phyloP scores from a whole-genome alignment of 306 rosid species.

The Prosopis cineraria region DNA sequence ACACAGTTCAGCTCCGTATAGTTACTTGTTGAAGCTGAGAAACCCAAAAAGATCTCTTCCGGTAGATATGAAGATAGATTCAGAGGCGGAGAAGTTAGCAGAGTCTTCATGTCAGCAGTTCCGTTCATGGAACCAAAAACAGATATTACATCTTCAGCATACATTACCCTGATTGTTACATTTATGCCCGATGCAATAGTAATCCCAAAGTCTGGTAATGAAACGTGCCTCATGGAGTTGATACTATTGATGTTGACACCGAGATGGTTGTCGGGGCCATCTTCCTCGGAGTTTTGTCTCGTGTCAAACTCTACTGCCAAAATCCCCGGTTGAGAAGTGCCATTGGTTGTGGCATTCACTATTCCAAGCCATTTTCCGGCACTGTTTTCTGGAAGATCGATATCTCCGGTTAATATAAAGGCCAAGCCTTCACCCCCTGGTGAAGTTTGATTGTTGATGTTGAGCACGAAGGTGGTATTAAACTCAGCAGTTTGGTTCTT shows the following conservation, averaged over 20 bases:
- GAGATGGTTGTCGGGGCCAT: slow-evolving; percentile 60
- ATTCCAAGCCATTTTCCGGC: slow-evolving; percentile 51
- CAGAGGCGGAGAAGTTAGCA: slow-evolving; percentile 26
- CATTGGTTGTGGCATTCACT: slow-evolving; percentile 53
- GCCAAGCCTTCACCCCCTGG: slow-evolving; percentile 54
- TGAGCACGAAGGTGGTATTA: slow-evolving; percentile 45
- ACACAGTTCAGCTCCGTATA: slow-evolving; percentile 59
- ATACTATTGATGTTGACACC: slow-evolving; percentile 68
- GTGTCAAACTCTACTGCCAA: slow-evolving; percentile 83
- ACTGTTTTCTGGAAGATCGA: slow-evolving; percentile 37
- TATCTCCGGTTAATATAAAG: slow-evolving; percentile 42
- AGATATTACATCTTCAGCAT: slow-evolving; percentile 36
- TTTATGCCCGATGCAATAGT: slow-evolving; percentile 2
- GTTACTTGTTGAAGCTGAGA: slow-evolving; percentile 69
- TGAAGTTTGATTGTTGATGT: neutral
- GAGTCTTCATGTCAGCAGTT: slow-evolving; percentile 14
- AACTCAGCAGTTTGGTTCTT: slow-evolving; percentile 34
- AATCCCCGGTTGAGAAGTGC: slow-evolving; percentile 44
- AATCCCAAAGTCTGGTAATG: slow-evolving; percentile 42
- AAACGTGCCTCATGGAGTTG: slow-evolving; percentile 39
- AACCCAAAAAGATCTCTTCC: slow-evolving; percentile 56
- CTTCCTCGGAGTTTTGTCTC: slow-evolving; percentile 47
- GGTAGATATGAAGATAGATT: slow-evolving; percentile 51
- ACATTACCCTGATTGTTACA: slow-evolving; percentile 28
- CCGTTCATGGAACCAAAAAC: slow-evolving; percentile 36